Base-by-base conservation (phyloP, 164 flowering plant genomes). In the Aristolochia californica region DNA sequence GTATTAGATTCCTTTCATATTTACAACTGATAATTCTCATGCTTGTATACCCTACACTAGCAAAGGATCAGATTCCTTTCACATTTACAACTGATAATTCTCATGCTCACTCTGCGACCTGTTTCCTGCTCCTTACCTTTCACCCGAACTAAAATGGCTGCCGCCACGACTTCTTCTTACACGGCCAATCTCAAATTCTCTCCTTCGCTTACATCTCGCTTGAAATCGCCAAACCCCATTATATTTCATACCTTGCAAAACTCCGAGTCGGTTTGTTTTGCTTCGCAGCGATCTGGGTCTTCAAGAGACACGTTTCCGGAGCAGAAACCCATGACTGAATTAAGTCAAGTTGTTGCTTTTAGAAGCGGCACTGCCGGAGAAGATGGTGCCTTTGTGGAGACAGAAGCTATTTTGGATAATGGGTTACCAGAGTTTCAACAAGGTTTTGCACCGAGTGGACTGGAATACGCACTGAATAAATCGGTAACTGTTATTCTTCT, bases 401-500 rank as follows among this genome's bases (percentile, higher is more conserved):
- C 62, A 45, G 83, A 80, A 61, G 58, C 64, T 17, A 26, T 68
- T 65, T 58, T 75, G 34, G 15, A 72, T 43, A 56, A 66, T 57
- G 79, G 76, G 62, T 59, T 76, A 0, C 27, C 72, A 12, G 60
- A 54, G 43, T 22, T 70, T 47, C 43, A 53, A 1, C n/a, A 48
- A 27, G 57, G 14, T 45, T 17, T 53, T 27, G 18, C 15, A 50
- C 57, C 55, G 58, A 58, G 48, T 49, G 76, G 74, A 20, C 49
- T 78, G 23, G 80, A 85, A 61, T 60, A 77, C 23, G 75, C 73
- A 55, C 73, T 88, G 63, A 85, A 88, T 77, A 72, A 64, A 45
- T 61, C 80, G 86, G 91, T 88, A 62, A 13, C 87, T 74, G 18
- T 15, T 18, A 23, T 15, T 40, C 30, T 10, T 48, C n/a, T 22